Conservation (phyloP, 1,139 yeast genomes). For the Geotrichum candidum region DNA sequence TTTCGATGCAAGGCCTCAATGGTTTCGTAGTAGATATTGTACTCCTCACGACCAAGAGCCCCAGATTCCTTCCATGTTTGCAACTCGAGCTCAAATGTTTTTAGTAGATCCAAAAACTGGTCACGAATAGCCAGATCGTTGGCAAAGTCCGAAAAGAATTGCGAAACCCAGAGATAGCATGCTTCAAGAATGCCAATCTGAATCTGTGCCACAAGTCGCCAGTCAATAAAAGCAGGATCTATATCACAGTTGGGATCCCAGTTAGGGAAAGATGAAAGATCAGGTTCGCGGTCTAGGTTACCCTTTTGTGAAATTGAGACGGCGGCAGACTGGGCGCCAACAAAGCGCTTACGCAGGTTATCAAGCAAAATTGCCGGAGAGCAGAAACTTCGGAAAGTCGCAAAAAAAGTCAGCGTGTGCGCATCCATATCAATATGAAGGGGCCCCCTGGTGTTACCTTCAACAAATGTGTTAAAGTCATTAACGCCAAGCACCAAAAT, state of each 20-base stretch:
- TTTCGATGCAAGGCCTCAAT: slow-evolving; percentile 58
- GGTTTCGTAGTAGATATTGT: slow-evolving; percentile 30
- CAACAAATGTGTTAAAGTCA: slow-evolving; percentile 47
- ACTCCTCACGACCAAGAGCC: slow-evolving; percentile 32
- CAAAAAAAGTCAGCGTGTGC: slow-evolving; percentile 58
- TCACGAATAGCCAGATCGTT: slow-evolving; percentile 59
- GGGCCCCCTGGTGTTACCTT: slow-evolving; percentile 35
- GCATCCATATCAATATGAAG: slow-evolving; percentile 53
- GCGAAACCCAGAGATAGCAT: slow-evolving; percentile 60
- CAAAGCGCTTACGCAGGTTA: slow-evolving; percentile 47
- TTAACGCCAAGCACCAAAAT: slow-evolving; percentile 56
- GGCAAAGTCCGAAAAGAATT: slow-evolving; percentile 70
- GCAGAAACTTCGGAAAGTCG: slow-evolving; percentile 59
- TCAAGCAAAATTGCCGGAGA: slow-evolving; percentile 48
- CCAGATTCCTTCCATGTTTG: slow-evolving; percentile 52
- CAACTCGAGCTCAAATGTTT: slow-evolving; percentile 61
- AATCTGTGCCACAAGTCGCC: slow-evolving; percentile 60
- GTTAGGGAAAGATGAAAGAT: slow-evolving; percentile 35
- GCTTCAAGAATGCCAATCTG: slow-evolving; percentile 82
- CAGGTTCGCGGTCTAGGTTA: background rate
- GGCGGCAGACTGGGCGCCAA: slow-evolving; percentile 57
- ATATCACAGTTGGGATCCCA: slow-evolving; percentile 33
- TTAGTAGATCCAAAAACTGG: slow-evolving; percentile 59
- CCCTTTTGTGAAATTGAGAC: slow-evolving; percentile 37
- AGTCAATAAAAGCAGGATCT: slow-evolving; percentile 37